phyloP scores from a whole-genome alignment of 2,329 filamentous ascomycete species.

The Talaromyces funiculosus region DNA sequence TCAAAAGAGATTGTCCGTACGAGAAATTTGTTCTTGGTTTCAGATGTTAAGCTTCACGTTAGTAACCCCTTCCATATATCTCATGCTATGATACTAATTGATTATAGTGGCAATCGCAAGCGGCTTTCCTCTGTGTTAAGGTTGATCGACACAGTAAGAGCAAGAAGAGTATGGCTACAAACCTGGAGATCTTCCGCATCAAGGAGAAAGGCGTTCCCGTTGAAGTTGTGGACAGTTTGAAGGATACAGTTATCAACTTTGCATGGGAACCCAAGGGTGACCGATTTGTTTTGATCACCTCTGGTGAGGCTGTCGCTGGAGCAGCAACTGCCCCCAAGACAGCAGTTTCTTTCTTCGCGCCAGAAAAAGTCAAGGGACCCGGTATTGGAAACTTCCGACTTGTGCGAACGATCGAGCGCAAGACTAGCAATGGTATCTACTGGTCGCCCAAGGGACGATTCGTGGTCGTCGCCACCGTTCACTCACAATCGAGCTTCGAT shows the following conservation, averaged over 20 bases:
- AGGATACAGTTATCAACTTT: conserved; percentile 99
- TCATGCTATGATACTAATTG: neutral
- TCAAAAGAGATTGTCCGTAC: conserved; percentile 92
- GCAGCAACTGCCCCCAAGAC: conserved; percentile 90
- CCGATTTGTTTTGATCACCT: conserved; percentile 94
- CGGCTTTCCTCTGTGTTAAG: conserved; percentile 92
- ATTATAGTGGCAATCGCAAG: conserved; percentile 77
- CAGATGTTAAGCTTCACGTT: conserved; percentile 85
- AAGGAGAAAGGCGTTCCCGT: conserved; percentile 97
- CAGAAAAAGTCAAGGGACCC: conserved; percentile 83
- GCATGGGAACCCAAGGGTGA: conserved; percentile 98
- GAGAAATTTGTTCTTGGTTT: conserved; percentile 95
- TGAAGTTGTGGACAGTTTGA: conserved; percentile 94
- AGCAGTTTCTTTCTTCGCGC: conserved; percentile 90
- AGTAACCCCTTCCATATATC: neutral
- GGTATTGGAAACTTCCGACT: conserved; percentile 91
- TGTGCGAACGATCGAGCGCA: conserved; percentile 92
- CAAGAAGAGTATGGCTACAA: conserved; percentile 95
- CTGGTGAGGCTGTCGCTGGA: conserved; percentile 71
- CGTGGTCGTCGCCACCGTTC: conserved; percentile 86
- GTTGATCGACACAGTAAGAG: conserved; percentile 98
- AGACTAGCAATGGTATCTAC: conserved; percentile 99
- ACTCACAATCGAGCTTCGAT: conserved; percentile 88
- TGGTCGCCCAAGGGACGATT: conserved; percentile 96
- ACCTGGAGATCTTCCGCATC: conserved; percentile 96